Percentiles rank a stretch among this genome's conserved stretches.
phyloP scores from a whole-genome alignment of 176 grass and related monocot genomes.

The Carex pumila region DNA sequence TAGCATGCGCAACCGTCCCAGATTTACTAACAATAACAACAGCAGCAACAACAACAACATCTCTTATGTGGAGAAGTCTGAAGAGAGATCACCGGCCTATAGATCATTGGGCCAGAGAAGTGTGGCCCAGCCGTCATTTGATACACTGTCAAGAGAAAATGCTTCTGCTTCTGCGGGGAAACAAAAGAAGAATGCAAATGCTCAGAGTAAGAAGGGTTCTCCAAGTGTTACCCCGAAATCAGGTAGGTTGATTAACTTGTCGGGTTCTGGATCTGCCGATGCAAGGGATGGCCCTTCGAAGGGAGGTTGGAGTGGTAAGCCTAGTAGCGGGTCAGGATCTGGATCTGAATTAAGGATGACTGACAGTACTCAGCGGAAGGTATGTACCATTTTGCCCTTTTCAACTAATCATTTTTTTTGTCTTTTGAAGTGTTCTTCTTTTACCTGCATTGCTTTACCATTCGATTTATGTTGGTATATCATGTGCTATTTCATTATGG shows the following conservation, averaged over 20 bases:
- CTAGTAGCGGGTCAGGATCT: constrained; percentile 25
- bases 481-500: neutral
- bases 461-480: neutral
- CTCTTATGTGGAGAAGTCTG: constrained; percentile 36
- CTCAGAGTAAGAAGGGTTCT: constrained; percentile 54
- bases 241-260: constrained; percentile 40
- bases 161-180: constrained; percentile 34
- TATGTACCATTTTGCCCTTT: constrained; percentile 19
- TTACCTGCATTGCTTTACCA: neutral
- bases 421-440: neutral
- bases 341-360: constrained; percentile 66
- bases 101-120: constrained; percentile 36
- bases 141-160: constrained; percentile 27
- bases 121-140: constrained; percentile 30
- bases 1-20: constrained; percentile 78
- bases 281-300: constrained; percentile 45
- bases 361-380: constrained; percentile 94
- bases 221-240: constrained; percentile 42
- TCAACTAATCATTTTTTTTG: neutral
- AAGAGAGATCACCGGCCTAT: constrained; percentile 59
- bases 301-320: constrained; percentile 61
- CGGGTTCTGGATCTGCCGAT: constrained; percentile 41
- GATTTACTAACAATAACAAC: constrained; percentile 33
- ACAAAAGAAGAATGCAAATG: constrained; percentile 60
- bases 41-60: constrained; percentile 3